phyloP scores from a whole-genome alignment of 202 grass and related monocot genomes.

The Musa balbisiana region DNA sequence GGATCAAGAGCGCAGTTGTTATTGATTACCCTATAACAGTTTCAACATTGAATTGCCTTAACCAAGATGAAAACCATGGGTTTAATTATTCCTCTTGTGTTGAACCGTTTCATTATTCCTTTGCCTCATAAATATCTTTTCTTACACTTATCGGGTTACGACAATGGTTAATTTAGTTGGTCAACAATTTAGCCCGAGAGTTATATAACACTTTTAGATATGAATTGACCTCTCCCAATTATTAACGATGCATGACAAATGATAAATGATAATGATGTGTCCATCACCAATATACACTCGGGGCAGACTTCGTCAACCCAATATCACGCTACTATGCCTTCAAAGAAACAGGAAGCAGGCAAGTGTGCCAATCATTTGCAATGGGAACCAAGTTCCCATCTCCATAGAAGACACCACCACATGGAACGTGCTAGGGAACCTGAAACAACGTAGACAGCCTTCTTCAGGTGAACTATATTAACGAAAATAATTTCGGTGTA shows the following conservation, averaged over 20 bases:
- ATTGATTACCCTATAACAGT: too few species aligned
- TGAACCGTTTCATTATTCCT: too few species aligned
- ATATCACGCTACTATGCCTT: conserved; percentile 82
- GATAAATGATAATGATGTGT: conserved; percentile 55
- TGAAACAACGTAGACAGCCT: neutral
- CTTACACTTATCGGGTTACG: too few species aligned
- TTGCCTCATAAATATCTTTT: too few species aligned
- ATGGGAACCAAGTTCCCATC: conserved; percentile 86
- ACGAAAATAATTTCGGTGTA: neutral
- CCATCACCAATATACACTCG: conserved; percentile 71
- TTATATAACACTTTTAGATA: too few species aligned
- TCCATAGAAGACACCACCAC: conserved; percentile 76
- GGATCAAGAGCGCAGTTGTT: too few species aligned
- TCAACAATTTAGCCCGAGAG: too few species aligned
- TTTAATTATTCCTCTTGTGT: too few species aligned
- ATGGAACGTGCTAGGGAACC: conserved; percentile 83
- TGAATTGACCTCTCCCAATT: neutral
- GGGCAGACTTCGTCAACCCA: conserved; percentile 69
- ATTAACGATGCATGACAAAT: neutral
- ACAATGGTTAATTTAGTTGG: too few species aligned
- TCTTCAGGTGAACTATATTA: neutral
- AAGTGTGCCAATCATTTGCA: conserved; percentile 90
- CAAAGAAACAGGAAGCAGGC: conserved; percentile 74
- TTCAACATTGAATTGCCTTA: too few species aligned
- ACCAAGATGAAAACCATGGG: too few species aligned